These are phyloP conservation scores for Nephelium lappaceum DNA, from an alignment of 345 rosid species.

Conservation along the genomic window DNA sequence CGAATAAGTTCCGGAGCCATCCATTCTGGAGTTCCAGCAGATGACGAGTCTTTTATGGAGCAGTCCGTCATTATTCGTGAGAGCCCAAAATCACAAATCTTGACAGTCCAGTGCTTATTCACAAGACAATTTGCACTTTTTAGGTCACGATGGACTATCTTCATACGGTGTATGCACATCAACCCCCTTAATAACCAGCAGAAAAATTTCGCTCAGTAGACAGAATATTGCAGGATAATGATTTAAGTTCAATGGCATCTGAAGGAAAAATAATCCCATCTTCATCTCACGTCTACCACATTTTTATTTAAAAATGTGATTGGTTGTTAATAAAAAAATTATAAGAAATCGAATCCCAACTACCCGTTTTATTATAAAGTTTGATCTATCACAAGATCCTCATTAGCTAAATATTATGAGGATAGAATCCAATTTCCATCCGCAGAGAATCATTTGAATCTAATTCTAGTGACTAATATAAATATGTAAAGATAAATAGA, in stretches of 20 bases:
- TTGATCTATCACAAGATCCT: not conserved
- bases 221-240: not conserved
- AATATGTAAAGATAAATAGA: not conserved
- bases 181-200: conserved; percentile 63
- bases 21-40: conserved; percentile 99
- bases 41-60: conserved; percentile 75
- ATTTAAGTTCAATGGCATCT: not conserved
- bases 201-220: conserved; percentile 12
- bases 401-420: not conserved
- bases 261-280: not conserved
- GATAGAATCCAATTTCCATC: not conserved
- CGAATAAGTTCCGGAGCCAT: conserved; percentile 99
- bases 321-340: not conserved
- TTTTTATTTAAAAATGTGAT: not conserved
- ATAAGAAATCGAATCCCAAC: not conserved
- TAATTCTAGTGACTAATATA: not conserved
- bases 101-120: conserved; percentile 86
- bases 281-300: not conserved
- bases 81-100: conserved; percentile 97
- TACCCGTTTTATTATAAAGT: too few species aligned
- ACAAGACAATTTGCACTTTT: conserved; percentile 90
- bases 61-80: conserved; percentile 77
- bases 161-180: conserved; percentile 99
- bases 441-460: not conserved
- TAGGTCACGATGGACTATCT: conserved; percentile 90